Evolutionary conservation across 2,329 filamentous ascomycete species (phyloP).

Genomic region (Xylaria sp.): DNA sequence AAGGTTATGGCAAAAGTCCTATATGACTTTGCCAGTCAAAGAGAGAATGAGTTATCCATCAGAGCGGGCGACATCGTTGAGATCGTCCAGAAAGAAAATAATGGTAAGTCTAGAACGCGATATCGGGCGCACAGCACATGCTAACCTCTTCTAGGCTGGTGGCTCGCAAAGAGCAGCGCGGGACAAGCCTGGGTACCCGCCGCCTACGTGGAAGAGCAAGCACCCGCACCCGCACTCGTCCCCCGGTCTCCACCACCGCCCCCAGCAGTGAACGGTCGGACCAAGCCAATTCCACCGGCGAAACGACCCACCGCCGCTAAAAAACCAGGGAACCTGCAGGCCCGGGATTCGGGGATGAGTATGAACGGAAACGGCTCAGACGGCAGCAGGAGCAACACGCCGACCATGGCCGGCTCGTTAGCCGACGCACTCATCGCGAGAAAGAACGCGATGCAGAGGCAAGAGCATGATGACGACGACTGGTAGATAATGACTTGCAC

Average conservation of each 20-base stretch:
- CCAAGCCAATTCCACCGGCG: constrained; percentile 77
- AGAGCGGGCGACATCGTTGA: constrained; percentile 83
- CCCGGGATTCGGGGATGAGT: constrained; percentile 77
- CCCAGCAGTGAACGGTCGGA: constrained; percentile 60
- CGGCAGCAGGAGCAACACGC: constrained; percentile 75
- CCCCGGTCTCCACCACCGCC: constrained; percentile 74
- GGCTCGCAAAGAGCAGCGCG: constrained; percentile 79
- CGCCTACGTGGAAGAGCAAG: constrained; percentile 90
- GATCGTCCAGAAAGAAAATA: constrained; percentile 92
- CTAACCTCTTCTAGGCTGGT: constrained; percentile 79
- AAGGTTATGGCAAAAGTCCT: constrained; percentile 89
- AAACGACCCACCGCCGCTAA: constrained; percentile 79
- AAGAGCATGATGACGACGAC: constrained; percentile 71
- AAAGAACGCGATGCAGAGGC: constrained; percentile 79
- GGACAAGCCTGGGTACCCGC: constrained; percentile 95
- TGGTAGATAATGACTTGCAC: constrained; percentile 59
- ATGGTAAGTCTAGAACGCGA: constrained; percentile 70
- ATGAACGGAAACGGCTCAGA: constrained; percentile 67
- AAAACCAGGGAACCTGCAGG: constrained; percentile 75
- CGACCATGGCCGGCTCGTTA: constrained; percentile 76
- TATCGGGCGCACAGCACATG: not conserved
- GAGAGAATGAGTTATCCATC: constrained; percentile 85
- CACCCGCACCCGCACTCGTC: constrained; percentile 69
- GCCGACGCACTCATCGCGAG: constrained; percentile 82
- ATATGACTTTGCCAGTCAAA: constrained; percentile 90